phyloP scores from a whole-genome alignment of 1,139 yeast species.

The Candida neerlandica region DNA sequence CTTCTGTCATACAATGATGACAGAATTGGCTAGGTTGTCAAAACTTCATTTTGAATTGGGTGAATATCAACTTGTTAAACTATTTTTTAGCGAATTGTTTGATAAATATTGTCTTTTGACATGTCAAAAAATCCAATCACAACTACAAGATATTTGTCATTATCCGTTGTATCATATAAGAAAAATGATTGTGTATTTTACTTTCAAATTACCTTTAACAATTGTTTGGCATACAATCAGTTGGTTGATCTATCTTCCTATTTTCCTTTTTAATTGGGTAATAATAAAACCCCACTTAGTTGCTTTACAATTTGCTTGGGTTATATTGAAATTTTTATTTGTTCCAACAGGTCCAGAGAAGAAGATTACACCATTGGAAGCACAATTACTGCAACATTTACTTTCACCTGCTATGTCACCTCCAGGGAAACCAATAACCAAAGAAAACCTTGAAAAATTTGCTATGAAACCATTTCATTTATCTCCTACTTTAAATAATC shows the following conservation, averaged over 20 bases:
- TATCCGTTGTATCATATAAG: conserved; percentile 13
- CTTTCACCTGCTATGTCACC: neutral
- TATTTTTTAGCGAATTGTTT: conserved; percentile 21
- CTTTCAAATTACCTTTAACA: conserved; percentile 22
- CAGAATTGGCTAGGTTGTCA: conserved; percentile 16
- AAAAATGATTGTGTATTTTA: conserved; percentile 15
- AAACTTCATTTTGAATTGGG: conserved; percentile 11
- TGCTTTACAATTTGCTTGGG: neutral
- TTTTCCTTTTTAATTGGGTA: conserved; percentile 9
- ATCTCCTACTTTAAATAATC: conserved; percentile 10
- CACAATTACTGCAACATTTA: neutral
- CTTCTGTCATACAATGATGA: conserved; percentile 13
- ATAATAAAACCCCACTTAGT: conserved; percentile 10
- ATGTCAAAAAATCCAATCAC: conserved; percentile 7
- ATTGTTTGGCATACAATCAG: conserved; percentile 19
- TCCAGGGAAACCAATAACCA: neutral
- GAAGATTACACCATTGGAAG: neutral
- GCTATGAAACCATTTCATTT: conserved; percentile 16
- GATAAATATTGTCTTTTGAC: conserved; percentile 16
- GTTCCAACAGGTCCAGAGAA: neutral
- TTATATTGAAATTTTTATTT: conserved; percentile 3
- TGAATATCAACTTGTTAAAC: conserved; percentile 14
- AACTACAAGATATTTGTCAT: conserved; percentile 10
- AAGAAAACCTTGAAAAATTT: conserved; percentile 5
- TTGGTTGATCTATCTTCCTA: conserved; percentile 22